Base-by-base conservation (phyloP, 2,329 filamentous ascomycete species). In the Pseudodiploospora longispora region DNA sequence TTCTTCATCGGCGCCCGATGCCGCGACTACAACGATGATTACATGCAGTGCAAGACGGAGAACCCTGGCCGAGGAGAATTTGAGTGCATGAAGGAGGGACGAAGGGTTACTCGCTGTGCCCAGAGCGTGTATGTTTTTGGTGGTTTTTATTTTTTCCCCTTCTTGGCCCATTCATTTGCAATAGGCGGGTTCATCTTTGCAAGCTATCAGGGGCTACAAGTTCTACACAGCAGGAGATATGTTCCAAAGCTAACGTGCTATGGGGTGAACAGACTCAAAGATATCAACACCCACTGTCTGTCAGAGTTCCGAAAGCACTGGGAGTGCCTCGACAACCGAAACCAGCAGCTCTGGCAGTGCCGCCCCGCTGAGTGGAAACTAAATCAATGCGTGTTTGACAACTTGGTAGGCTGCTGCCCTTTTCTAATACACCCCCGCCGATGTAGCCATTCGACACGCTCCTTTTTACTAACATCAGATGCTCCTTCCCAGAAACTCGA, bases 21-120 rank as follows among this genome's bases (percentile, higher is more conserved):
- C 82, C 85, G 80, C 65, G 75, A 86, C 50, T 98, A 90, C 77
- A 97, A 97, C 70, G 93, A 98, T 75, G 93, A 98, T 71, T 98
- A 85, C 72, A 98, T 98, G 91, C 87, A 95, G 74, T 98, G 93
- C 85, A 98, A 98, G 83, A 87, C 80, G 56, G 89, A 96, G 71
- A 83, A 88, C 59, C 84, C 87, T 51, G 93, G 93, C 59, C 82
- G 80, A 68, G 93, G 89, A 65, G 93, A 98, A 75, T 68, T 94
- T 52, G 87, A 95, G 56, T 98, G 93, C 71, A 72, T 98, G 78
- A 91, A 87, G 76, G 93, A 98, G 73, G 93, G 93, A 46, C 80
- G 93, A 66, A 87, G 93, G 68, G 93, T 98, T 50, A 98, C 93
- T 57, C 81, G 93, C 71, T 98, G 93, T 74, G 93, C 93, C 47